Evolutionary conservation across 2,329 filamentous ascomycete genomes (phyloP), one percentile per base, ranked within the genome.

Genomic region (Sphaerulina vaccinii): DNA sequence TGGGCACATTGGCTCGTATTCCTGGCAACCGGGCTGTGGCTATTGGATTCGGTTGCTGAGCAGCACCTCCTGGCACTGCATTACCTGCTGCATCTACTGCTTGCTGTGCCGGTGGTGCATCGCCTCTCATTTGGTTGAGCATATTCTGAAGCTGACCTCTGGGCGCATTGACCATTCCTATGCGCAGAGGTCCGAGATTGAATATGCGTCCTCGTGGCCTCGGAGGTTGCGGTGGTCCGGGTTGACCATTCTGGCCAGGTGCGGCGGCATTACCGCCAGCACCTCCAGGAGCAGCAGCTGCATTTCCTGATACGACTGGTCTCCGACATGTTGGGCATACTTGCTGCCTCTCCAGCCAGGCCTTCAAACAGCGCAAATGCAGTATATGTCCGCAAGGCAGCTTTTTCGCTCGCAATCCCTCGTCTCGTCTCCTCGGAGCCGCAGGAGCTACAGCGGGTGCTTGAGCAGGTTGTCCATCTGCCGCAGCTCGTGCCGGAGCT

Each of bases 331-430:
- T 99, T 5, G 93, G 93, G 68, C 93, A 99, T 27, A 95, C 91
- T 73, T 99, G 93, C 70, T 99, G 93, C 58, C 93, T 81, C 75
- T 99, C 93, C 22, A 99, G 79, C 93, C 93, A 99, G 69, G 91
- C 95, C 71, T 93, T 90, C 52, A 99, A 81, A 69, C 93, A 99
- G 41, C 90, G 87, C 59, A 96, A 87, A 70, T 99, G 93, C 33
- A 99, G 74, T 33, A 97, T 93, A 66, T 99, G 93, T 3, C 92
- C 91, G 70, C 93, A 99, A 0, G 93, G 93, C 8, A 99, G 80
- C 72, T 96, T 97, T 76, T 99, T 99, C 5, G 93, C 90, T 16
- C 93, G 82, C 51, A 88, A 81, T 49, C 92, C 82, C 65, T 97
- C 90, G 52, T 95, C 85, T 50, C 87, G 79, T n/a, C 70, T 70